Percentiles rank a stretch among this genome's conserved stretches.
phyloP scores from a whole-genome alignment of 768 basidiomycete species.

The Sarcodon sp. region DNA sequence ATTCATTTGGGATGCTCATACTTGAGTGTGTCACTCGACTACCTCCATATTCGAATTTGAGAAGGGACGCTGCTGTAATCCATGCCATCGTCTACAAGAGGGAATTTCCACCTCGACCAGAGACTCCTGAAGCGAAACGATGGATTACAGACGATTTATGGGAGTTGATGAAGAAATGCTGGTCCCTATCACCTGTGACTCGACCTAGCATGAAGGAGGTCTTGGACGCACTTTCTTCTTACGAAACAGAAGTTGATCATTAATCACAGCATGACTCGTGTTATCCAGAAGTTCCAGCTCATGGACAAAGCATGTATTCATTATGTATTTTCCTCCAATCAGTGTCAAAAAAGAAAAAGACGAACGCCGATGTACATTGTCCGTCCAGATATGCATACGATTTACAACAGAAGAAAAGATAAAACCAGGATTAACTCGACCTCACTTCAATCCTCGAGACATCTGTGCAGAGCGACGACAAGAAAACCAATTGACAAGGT shows the following conservation, averaged over 20 bases:
- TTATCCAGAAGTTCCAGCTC: not conserved
- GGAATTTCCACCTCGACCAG: slow-evolving; percentile 30
- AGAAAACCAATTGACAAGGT: no score
- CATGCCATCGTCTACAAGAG: slow-evolving; percentile 25
- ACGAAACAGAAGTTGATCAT: no score
- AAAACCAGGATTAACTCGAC: no score
- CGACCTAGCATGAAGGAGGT: slow-evolving; percentile 30
- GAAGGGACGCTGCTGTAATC: slow-evolving; percentile 37
- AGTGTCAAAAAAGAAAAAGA: no score
- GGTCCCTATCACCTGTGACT: slow-evolving; percentile 23
- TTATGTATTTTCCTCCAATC: no score
- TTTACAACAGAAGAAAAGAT: no score
- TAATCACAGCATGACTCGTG: no score
- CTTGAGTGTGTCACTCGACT: slow-evolving; percentile 44
- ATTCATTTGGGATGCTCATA: slow-evolving; percentile 48
- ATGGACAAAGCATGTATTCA: not conserved
- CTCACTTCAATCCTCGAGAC: no score
- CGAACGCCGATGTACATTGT: no score
- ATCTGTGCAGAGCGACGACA: no score
- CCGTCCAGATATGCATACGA: no score
- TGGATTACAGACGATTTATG: slow-evolving; percentile 38
- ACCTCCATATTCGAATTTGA: slow-evolving; percentile 36
- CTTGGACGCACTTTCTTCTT: not conserved
- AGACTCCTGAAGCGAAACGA: slow-evolving; percentile 14
- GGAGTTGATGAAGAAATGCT: slow-evolving; percentile 32